Evolutionary conservation across 345 rosid genomes (phyloP), one percentile per base, ranked within the genome.

Genomic region (Gossypium australe): DNA sequence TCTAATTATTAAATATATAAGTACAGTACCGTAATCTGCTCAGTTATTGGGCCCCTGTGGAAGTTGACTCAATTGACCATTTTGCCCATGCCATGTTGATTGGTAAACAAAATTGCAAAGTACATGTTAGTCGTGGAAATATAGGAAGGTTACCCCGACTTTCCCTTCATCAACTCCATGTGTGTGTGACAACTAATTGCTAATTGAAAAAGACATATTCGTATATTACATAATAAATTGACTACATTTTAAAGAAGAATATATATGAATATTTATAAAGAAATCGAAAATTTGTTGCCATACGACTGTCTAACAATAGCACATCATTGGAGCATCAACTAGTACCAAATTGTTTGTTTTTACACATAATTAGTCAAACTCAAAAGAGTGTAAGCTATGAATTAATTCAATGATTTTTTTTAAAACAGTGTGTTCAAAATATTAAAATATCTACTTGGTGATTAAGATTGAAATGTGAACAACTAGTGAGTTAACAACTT

Each of bases 141-240:
- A 52, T 14, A 2, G 29, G 80, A 69, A 82, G 77, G 85, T 79
- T 78, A 63, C 51, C 17, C 2, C 9, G 81, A 76, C 82, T 9
- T 74, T 82, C 76, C 81, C 52, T 67, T 56, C 47, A 72, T 80
- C 87, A 77, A 77, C 81, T 80, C 67, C 84, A 74, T 66, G 76
- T 38, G 82, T 60, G 75, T 77, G 75, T 78, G 82, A 80, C 85
- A 86, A 74, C 87, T 72, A 77, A 78, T 60, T 63, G 25, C 58
- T 49, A 61, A 45, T 48, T 73, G 41, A 2, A 60, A 60, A 59
- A n/a, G 13, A 34, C 16, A 27, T 14, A 61, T 16, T 3, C 17
- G 1, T 51, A 51, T 16, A 27, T 6, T 0, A 14, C 43, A 16
- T 27, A 51, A 5, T 52, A 34, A 52, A 29, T 29, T 52, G 73